Evolutionary conservation across 192 early-diverging fungal species (phyloP).

Genomic region (Hyaloraphidium curvatum): DNA sequence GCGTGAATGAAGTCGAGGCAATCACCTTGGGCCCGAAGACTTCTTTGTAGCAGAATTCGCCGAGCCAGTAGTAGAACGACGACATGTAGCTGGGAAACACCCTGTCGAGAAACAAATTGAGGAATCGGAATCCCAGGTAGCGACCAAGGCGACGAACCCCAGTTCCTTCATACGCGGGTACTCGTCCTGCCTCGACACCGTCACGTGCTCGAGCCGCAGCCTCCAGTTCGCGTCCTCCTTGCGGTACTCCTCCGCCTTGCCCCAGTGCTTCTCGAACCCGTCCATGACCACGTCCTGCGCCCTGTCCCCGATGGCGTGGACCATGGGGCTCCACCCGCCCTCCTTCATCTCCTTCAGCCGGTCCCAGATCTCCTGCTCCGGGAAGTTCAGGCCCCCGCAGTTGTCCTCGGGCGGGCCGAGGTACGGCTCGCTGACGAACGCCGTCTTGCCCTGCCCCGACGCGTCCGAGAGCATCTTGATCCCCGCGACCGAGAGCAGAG

Average conservation of each 20-base stretch:
- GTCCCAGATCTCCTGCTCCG: background rate
- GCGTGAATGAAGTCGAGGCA: no score
- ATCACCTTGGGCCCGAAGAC: background rate
- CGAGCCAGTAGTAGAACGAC: slow-evolving; percentile 1
- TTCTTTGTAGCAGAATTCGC: background rate
- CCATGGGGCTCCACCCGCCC: background rate
- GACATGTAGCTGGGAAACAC: background rate
- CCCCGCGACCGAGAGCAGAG: background rate
- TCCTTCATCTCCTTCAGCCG: background rate
- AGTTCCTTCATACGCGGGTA: slow-evolving; percentile 1
- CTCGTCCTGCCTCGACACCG: background rate
- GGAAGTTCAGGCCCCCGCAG: background rate
- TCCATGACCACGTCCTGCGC: background rate
- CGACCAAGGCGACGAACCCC: no score
- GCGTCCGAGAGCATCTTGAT: background rate
- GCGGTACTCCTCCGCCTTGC: background rate
- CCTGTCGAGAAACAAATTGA: no score
- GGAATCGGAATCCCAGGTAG: no score
- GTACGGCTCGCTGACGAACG: background rate
- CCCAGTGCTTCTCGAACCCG: background rate
- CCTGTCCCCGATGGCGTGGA: background rate
- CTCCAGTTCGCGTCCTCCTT: background rate
- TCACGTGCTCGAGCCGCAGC: background rate
- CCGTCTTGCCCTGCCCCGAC: background rate
- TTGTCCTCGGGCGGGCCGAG: background rate